Evolutionary conservation across 768 basidiomycete species (phyloP), one percentile per base, ranked within the genome.

Genomic region (Lyophyllum shimeji): DNA sequence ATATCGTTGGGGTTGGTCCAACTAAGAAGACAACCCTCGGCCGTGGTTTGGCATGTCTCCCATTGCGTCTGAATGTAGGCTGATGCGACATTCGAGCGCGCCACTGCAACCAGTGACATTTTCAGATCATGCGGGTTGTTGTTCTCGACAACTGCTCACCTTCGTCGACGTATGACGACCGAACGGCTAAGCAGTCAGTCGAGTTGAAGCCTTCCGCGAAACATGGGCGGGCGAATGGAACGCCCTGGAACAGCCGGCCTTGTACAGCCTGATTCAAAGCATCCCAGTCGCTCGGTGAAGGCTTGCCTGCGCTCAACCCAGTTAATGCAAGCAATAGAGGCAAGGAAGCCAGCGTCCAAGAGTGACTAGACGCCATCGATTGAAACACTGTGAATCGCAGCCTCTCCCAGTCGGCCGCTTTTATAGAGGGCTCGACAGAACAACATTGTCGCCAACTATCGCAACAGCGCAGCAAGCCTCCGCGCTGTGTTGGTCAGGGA

Each of bases 41-140:
- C 70, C 7, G 71, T 72, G 13, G 66, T 53, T 65, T 83, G 81
- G 63, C 84, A 86, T 1, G 79, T 80, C 57, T 83, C 83, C 80
- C 79, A 84, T 58, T 84, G 79, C 0, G 76, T 62, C 55, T 71
- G 67, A 25, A 73, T 71, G 52, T 71, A 74, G 6, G 60, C 70
- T 21, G 63, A 62, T 2, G 69, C 61, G 3, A 40, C 17, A 20
- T 58, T 59, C 23, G 67, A 55, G 2, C 69, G 63, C 24, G 59
- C 34, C 33, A 57, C 55, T 56, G 50, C 25, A 40, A 12, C 0
- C 39, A 24, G 31, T 24, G 1, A 15, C 40, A 49, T 33, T 20
- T 21, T 50, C 44, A 37, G 5, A 18, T 78, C 40, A 23, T 4
- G 39, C 46, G 25, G 9, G 12, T 6, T 2, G 12, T 46, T 15